Evolutionary conservation across 257 asterid genomes (phyloP).

Genomic region (Nicotiana sylvestris): DNA sequence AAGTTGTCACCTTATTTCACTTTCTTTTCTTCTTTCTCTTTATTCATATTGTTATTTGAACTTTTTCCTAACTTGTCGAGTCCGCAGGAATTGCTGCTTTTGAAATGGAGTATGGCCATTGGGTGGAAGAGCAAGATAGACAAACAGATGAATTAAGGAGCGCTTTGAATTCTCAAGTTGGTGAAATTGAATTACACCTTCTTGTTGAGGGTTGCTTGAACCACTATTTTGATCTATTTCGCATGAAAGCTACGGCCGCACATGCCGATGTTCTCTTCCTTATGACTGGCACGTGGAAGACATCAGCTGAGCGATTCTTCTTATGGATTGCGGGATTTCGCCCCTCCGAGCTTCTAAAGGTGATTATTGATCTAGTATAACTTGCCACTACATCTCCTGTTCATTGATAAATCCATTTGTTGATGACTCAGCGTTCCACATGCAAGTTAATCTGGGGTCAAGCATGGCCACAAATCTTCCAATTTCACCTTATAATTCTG

Average conservation of each 20-base stretch:
- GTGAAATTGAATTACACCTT: constrained; percentile 49
- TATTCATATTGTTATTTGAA: constrained; percentile 1
- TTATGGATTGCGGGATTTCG: constrained; percentile 94
- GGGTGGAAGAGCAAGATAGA: constrained; percentile 78
- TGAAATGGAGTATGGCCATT: constrained; percentile 68
- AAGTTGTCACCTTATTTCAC: neutral
- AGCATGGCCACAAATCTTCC: neutral
- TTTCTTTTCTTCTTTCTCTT: neutral
- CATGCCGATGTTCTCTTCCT: constrained; percentile 72
- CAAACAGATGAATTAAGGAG: constrained; percentile 49
- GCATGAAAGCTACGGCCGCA: constrained; percentile 78
- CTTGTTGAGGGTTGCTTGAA: constrained; percentile 54
- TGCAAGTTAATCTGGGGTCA: constrained; percentile 2
- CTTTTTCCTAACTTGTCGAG: constrained; percentile 7
- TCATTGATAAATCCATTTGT: neutral
- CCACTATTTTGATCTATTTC: constrained; percentile 70
- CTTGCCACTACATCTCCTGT: neutral
- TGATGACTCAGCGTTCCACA: neutral
- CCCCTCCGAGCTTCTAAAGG: constrained; percentile 87
- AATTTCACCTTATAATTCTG: neutral
- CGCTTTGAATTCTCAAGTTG: constrained; percentile 51
- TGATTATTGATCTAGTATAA: constrained; percentile 15
- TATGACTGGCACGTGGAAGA: constrained; percentile 83
- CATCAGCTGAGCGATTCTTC: constrained; percentile 84
- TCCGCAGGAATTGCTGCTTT: constrained; percentile 56